Evolutionary conservation across 2,329 filamentous ascomycete genomes (phyloP).

Genomic region (Fusarium sp.): DNA sequence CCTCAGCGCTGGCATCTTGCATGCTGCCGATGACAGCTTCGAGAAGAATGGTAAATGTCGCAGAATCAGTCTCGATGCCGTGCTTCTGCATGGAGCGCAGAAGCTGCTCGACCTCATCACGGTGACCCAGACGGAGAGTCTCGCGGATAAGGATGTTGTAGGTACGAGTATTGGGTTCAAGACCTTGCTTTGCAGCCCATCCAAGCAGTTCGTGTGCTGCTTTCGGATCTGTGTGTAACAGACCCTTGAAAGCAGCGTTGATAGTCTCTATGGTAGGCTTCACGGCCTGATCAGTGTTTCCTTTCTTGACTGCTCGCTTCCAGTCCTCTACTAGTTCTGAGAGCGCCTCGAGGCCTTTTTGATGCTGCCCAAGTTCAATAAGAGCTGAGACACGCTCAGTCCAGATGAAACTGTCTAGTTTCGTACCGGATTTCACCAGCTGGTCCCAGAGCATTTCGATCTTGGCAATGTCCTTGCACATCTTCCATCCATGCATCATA

Average conservation of each 20-base stretch:
- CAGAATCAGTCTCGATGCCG: conserved; percentile 69
- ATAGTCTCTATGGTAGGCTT: conserved; percentile 72
- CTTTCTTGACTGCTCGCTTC: conserved; percentile 55
- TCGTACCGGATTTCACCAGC: conserved; percentile 66
- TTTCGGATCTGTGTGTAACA: conserved; percentile 64
- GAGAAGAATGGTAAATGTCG: conserved; percentile 79
- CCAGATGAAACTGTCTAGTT: conserved; percentile 76
- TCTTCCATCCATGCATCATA: conserved; percentile 78
- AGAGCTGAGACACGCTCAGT: conserved; percentile 75
- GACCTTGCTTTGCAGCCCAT: conserved; percentile 68
- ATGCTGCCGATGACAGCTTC: conserved; percentile 65
- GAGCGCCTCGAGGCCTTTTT: conserved; percentile 71
- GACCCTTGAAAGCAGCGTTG: conserved; percentile 75
- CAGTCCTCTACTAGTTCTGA: conserved; percentile 73
- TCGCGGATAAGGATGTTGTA: conserved; percentile 78
- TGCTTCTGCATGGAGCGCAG: conserved; percentile 68
- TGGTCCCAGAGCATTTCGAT: conserved; percentile 75
- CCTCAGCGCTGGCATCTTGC: conserved; percentile 52
- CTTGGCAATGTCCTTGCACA: conserved; percentile 66
- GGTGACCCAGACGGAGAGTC: conserved; percentile 62
- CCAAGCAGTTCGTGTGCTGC: conserved; percentile 65
- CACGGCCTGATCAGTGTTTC: conserved; percentile 52
- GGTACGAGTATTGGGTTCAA: conserved; percentile 67
- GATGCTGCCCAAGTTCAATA: conserved; percentile 64
- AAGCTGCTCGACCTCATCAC: conserved; percentile 61